These are phyloP conservation scores for Tetrapisispora fleetii DNA, from an alignment of 805 yeast genomes.

Conservation along the genomic window DNA sequence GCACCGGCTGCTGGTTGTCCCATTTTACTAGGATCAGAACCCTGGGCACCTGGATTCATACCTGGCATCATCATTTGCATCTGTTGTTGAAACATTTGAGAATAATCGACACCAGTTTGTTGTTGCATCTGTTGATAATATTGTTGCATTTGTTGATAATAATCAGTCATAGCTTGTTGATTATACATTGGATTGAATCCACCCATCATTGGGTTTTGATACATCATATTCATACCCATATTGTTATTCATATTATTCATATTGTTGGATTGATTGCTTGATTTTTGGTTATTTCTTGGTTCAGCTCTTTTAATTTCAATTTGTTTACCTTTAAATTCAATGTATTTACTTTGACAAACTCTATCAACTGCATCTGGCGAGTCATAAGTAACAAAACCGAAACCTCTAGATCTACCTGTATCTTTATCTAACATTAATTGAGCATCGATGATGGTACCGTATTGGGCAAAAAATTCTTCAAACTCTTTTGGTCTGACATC, in stretches of 20 bases:
- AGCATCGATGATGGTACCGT: conserved; percentile 88
- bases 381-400: conserved; percentile 93
- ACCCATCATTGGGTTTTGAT: conserved; percentile 29
- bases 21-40: not conserved
- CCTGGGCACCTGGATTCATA: not conserved
- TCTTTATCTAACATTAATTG: conserved; percentile 96
- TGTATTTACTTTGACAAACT: conserved; percentile 71
- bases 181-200: conserved; percentile 29
- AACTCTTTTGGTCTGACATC: conserved; percentile 89
- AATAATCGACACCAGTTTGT: conserved; percentile 26
- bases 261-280: conserved; percentile 9
- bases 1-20: conserved; percentile 4
- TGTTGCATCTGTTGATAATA: conserved; percentile 32
- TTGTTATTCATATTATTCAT: conserved; percentile 13
- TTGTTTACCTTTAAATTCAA: conserved; percentile 75
- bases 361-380: conserved; percentile 88
- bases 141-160: conserved; percentile 53
- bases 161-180: conserved; percentile 54
- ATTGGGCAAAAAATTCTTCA: conserved; percentile 73
- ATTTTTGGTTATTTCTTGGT: conserved; percentile 60
- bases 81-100: conserved; percentile 27
- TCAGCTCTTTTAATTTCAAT: conserved; percentile 81
- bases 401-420: conserved; percentile 93
- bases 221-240: conserved; percentile 18
- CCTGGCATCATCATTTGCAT: conserved; percentile 27